Percentiles rank a stretch among this genome's conserved stretches.
These are phyloP conservation scores for Erodium trifolium DNA, from an alignment of 441 rosid species.

Conservation along the genomic window DNA sequence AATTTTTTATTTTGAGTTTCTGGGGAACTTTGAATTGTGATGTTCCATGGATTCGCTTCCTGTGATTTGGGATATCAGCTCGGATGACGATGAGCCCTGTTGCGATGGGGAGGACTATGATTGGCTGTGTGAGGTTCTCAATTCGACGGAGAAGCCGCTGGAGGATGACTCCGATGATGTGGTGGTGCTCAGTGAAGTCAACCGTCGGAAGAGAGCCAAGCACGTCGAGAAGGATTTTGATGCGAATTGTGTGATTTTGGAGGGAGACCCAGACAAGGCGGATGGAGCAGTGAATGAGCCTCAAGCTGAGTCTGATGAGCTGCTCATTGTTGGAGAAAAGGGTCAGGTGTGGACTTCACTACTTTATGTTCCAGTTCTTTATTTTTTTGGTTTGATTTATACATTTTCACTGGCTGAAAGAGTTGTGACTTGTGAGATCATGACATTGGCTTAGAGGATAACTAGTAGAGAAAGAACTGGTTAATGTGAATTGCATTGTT, in stretches of 20 bases:
- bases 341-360: slow-evolving; percentile 50
- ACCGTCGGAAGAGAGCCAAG: slow-evolving; percentile 22
- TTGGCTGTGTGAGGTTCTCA: slow-evolving; percentile 34
- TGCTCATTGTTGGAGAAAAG: slow-evolving; percentile 61
- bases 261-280: slow-evolving; percentile 58
- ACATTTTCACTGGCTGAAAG: too few species aligned
- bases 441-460: not conserved
- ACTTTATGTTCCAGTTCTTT: too few species aligned
- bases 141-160: slow-evolving; percentile 6
- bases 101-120: slow-evolving; percentile 21
- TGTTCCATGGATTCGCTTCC: slow-evolving; percentile 26
- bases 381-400: not conserved
- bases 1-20: not conserved
- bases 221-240: slow-evolving; percentile 15
- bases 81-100: slow-evolving; percentile 38
- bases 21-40: not conserved
- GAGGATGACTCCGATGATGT: slow-evolving; percentile 39
- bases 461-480: not conserved
- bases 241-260: slow-evolving; percentile 57
- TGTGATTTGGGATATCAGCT: slow-evolving; percentile 49
- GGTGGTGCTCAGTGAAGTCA: slow-evolving; percentile 55
- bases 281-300: slow-evolving; percentile 19
- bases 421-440: not conserved
- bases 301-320: slow-evolving; percentile 36
- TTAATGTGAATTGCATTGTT: not conserved